phyloP scores from a whole-genome alignment of 2,329 filamentous ascomycete genomes.

The Cordyceps cateniannulata region DNA sequence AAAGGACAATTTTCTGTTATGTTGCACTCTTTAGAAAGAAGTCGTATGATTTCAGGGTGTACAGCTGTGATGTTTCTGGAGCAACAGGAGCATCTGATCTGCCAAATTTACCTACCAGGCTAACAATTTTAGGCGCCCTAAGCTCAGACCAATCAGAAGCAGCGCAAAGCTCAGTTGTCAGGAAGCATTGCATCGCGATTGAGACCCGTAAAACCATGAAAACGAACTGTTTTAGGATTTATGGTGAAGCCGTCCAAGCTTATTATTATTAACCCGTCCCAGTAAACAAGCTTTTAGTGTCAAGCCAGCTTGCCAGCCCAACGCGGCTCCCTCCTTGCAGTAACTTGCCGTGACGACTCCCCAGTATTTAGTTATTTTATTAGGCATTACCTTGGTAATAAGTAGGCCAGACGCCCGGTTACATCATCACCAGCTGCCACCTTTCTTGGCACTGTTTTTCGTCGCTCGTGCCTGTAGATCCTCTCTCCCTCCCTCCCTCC shows the following conservation, averaged over 20 bases:
- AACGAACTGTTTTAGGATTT: too few species aligned
- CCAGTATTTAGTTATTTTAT: too few species aligned
- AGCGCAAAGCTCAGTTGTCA: neutral
- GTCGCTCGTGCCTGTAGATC: constrained; percentile 4
- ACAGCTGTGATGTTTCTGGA: neutral
- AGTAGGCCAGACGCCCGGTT: neutral
- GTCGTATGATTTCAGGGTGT: neutral
- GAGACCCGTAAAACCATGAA: neutral
- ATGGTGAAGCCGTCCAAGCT: neutral
- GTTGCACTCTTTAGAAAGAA: neutral
- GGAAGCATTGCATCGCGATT: neutral
- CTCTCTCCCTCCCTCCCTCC: neutral
- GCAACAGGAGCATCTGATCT: neutral
- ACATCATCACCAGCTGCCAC: constrained; percentile 4
- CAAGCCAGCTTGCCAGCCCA: neutral
- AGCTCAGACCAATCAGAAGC: neutral
- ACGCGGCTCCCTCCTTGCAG: neutral
- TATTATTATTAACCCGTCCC: neutral
- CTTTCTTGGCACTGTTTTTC: neutral
- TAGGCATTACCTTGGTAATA: too few species aligned
- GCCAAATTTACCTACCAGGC: too few species aligned
- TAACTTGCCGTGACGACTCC: too few species aligned
- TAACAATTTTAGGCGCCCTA: too few species aligned
- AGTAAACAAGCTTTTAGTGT: constrained; percentile 6
- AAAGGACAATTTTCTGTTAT: too few species aligned